Evolutionary conservation across 805 yeast species (phyloP).

Genomic region (Candida orba): DNA sequence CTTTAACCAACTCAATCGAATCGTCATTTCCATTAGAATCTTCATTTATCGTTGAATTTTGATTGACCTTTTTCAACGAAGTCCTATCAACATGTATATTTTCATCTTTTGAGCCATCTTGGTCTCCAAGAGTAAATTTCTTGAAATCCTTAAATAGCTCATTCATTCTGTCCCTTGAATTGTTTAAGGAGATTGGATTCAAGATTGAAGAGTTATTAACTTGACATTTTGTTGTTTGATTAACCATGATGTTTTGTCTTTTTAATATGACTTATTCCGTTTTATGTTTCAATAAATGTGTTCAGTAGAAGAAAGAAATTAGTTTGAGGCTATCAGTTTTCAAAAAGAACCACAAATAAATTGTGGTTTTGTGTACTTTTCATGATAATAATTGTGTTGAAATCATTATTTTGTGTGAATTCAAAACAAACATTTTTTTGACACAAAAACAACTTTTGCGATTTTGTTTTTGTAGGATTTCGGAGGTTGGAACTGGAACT

Average conservation of each 20-base stretch:
- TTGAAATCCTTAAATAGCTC: constrained; percentile 24
- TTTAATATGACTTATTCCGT: background rate
- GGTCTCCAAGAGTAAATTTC: constrained; percentile 10
- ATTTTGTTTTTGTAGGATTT: no score
- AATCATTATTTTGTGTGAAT: no score
- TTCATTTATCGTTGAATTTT: background rate
- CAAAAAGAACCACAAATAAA: no score
- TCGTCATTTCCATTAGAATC: background rate
- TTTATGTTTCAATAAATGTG: background rate
- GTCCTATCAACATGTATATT: no score
- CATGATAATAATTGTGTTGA: no score
- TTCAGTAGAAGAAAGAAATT: background rate
- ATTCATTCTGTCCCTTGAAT: constrained; percentile 21
- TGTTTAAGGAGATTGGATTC: constrained; percentile 18
- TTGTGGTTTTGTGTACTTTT: no score
- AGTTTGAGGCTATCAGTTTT: no score
- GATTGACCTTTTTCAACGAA: background rate
- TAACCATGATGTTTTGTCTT: background rate
- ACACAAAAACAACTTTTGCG: no score
- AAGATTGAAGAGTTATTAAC: constrained; percentile 9
- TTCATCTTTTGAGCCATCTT: background rate
- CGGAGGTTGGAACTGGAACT: no score
- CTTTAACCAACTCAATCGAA: constrained; percentile 15
- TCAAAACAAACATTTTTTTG: no score
- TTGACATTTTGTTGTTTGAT: background rate